Evolutionary conservation across 148 eudicot genomes (phyloP), one percentile per base, ranked within the genome.

Genomic region (Polygonum maritimum): DNA sequence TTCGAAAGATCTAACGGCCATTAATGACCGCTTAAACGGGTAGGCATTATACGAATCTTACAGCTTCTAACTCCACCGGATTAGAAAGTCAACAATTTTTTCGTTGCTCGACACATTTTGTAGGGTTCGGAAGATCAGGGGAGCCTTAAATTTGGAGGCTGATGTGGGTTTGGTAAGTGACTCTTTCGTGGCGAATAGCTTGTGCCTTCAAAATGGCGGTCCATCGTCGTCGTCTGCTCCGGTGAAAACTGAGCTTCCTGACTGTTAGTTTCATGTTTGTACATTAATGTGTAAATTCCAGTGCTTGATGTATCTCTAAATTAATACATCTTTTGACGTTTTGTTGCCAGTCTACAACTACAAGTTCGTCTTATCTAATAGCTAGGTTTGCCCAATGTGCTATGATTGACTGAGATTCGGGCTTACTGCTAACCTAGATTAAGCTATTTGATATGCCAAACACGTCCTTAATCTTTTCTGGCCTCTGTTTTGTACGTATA

Each of bases 21-120:
- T 96, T 45, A 96, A 96, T 63, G 86, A 91, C 80, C 99, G 89
- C 49, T 87, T 96, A 89, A 96, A 96, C 72, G 89, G 97, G 99
- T 91, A 87, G 7, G 74, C 44, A 44, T 40, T 35, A n/a, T 73
- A 38, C 22, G 49, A 33, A 21, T 39, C 31, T 26, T 35, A 14
- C 49, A 21, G 31, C 39, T 72, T 44, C 11, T 45, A 0, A 72
- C 26, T 7, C 44, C 44, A 8, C 45, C 8, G 5, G 18, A 67
- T 15, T 15, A 67, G 71, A 6, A 14, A 36, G 71, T 67, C 31
- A 67, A 67, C 45, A 67, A 16, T 3, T 36, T 67, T 67, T 10
- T 19, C 6, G 26, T 9, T 40, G 49, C 62, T 38, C 19, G 9
- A 31, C 57, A 31, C 57, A 0, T 14, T 76, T 76, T 72, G 73